Percentiles rank a stretch among this genome's conserved stretches.
These are phyloP conservation scores for Candida saitoana DNA, from an alignment of 805 yeast species.

Conservation along the genomic window DNA sequence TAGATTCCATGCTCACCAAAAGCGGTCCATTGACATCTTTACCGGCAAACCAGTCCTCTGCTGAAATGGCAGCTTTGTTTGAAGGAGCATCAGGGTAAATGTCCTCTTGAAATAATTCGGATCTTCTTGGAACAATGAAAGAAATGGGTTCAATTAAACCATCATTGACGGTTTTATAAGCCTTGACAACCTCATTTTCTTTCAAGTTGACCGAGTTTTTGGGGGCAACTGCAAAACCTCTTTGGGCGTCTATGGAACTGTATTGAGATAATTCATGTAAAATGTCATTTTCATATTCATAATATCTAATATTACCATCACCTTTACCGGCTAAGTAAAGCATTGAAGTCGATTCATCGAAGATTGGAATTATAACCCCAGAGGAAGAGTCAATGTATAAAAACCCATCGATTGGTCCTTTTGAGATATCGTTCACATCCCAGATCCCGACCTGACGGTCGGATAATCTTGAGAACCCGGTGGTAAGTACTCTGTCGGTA, in stretches of 20 bases:
- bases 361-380: constrained; percentile 90
- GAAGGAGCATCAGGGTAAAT: constrained; percentile 92
- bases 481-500: constrained; percentile 78
- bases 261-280: constrained; percentile 83
- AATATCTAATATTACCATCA: constrained; percentile 95
- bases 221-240: constrained; percentile 92
- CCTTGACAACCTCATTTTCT: constrained; percentile 79
- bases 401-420: constrained; percentile 89
- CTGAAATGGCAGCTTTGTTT: constrained; percentile 67
- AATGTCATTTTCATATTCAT: constrained; percentile 81
- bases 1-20: constrained; percentile 65
- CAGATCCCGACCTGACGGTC: constrained; percentile 95
- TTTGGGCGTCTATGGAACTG: constrained; percentile 86
- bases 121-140: constrained; percentile 88
- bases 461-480: constrained; percentile 89
- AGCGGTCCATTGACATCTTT: constrained; percentile 80
- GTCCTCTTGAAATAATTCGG: constrained; percentile 89
- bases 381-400: constrained; percentile 83
- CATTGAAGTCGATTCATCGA: constrained; percentile 73
- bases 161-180: constrained; percentile 87
- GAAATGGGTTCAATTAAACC: constrained; percentile 83
- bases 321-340: constrained; percentile 94
- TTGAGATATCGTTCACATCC: constrained; percentile 70
- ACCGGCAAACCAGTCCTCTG: constrained; percentile 78
- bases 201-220: constrained; percentile 72